Evolutionary conservation across 2,329 filamentous ascomycete genomes (phyloP).

Genomic region (Pseudopyrenochaeta lycopersici): DNA sequence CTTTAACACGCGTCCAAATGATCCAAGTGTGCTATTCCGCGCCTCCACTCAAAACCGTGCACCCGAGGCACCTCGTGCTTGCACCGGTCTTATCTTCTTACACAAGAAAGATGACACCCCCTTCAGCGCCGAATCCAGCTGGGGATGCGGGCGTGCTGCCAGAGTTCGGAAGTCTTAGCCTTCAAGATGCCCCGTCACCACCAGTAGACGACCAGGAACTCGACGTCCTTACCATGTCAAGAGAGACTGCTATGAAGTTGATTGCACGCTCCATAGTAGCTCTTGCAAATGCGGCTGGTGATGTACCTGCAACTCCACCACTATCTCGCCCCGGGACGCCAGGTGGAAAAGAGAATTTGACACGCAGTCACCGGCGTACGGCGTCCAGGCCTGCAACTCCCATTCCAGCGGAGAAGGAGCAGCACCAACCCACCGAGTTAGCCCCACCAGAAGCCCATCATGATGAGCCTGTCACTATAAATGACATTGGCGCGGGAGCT

Average conservation of each 20-base stretch:
- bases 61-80: slow-evolving; percentile 38
- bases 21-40: slow-evolving; percentile 44
- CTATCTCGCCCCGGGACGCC: slow-evolving; percentile 70
- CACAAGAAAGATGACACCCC: slow-evolving; percentile 39
- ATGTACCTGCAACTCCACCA: slow-evolving; percentile 82
- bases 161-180: slow-evolving; percentile 40
- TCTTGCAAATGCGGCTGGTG: slow-evolving; percentile 76
- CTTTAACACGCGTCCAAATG: slow-evolving; percentile 33
- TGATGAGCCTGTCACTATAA: slow-evolving; percentile 57
- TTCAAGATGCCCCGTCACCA: slow-evolving; percentile 50
- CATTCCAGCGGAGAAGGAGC: slow-evolving; percentile 52
- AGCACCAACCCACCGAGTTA: slow-evolving; percentile 51
- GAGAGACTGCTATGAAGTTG: slow-evolving; percentile 79
- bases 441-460: slow-evolving; percentile 61
- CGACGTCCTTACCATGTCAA: slow-evolving; percentile 77
- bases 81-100: slow-evolving; percentile 28
- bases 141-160: slow-evolving; percentile 52
- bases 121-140: slow-evolving; percentile 52
- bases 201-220: slow-evolving; percentile 57
- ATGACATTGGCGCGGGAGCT: slow-evolving; percentile 67
- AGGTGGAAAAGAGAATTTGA: slow-evolving; percentile 37
- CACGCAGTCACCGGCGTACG: slow-evolving; percentile 43
- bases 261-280: slow-evolving; percentile 69
- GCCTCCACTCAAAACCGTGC: slow-evolving; percentile 39
- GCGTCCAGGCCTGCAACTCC: slow-evolving; percentile 50